Conservation (phyloP, 169 alveolate genomes). For the Cryptosporidium muris region DNA sequence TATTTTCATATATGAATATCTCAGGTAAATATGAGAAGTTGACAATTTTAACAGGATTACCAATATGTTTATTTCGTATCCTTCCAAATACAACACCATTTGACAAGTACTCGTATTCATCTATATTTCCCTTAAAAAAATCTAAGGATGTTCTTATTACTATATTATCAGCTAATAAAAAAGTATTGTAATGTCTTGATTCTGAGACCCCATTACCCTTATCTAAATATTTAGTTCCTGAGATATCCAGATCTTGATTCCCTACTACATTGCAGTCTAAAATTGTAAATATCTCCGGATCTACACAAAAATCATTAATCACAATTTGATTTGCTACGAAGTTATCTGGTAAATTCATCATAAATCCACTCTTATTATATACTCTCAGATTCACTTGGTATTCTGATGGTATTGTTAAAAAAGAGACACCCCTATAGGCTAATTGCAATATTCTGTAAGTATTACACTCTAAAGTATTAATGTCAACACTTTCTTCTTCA, state of each 20-base stretch:
- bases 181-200: neutral
- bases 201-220: neutral
- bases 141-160: constrained; percentile 18
- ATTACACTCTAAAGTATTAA: neutral
- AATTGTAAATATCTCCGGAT: constrained; percentile 31
- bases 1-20: neutral
- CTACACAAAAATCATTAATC: constrained; percentile 57
- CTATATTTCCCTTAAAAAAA: constrained; percentile 3
- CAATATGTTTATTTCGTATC: neutral
- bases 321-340: constrained; percentile 24
- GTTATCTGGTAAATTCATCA: constrained; percentile 7
- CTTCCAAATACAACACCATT: constrained; percentile 35
- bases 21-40: constrained; percentile 27
- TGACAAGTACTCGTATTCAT: neutral
- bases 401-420: neutral
- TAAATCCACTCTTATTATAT: constrained; percentile 9
- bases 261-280: constrained; percentile 29
- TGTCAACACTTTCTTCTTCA: neutral
- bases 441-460: constrained; percentile 45
- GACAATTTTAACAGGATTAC: neutral
- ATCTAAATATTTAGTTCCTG: neutral
- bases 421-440: constrained; percentile 3
- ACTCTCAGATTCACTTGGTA: constrained; percentile 1
- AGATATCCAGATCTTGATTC: neutral
- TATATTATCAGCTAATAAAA: constrained; percentile 6